Conservation (phyloP, 78 protist species). For the Salpingoeca rosetta region DNA sequence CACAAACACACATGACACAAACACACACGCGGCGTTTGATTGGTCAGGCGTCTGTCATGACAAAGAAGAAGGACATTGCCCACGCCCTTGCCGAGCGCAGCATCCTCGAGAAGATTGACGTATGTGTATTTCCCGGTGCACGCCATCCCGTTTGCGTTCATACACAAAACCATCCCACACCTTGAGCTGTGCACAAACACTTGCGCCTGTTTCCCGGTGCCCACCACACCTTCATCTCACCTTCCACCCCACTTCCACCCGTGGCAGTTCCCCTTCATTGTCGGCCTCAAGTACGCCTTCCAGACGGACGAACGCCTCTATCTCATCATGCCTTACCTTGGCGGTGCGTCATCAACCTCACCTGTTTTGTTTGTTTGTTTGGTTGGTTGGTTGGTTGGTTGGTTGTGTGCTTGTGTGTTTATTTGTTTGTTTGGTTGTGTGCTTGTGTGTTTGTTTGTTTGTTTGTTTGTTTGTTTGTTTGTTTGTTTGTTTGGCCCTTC, state of each 20-base stretch:
- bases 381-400: background rate
- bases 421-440: too few relatives aligned
- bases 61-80: conserved; percentile 9
- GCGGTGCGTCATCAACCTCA: conserved; percentile 55
- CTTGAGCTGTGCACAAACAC: background rate
- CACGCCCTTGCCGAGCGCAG: conserved; percentile 28
- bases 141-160: background rate
- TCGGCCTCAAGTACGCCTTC: conserved; percentile 59
- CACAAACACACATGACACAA: too few relatives aligned
- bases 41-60: conserved; percentile 10
- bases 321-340: conserved; percentile 55
- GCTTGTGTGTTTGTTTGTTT: too few relatives aligned
- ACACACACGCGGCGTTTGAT: too few relatives aligned
- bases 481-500: too few relatives aligned
- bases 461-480: too few relatives aligned
- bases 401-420: too few relatives aligned
- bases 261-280: conserved; percentile 41
- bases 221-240: background rate
- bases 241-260: too few relatives aligned
- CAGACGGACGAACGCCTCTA: conserved; percentile 59
- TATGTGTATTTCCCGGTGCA: conserved; percentile 16
- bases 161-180: background rate
- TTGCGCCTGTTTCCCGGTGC: background rate
- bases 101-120: conserved; percentile 12
- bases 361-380: conserved; percentile 13